These are phyloP conservation scores for Botrytis elliptica DNA, from an alignment of 2,329 filamentous ascomycete genomes.

Conservation along the genomic window DNA sequence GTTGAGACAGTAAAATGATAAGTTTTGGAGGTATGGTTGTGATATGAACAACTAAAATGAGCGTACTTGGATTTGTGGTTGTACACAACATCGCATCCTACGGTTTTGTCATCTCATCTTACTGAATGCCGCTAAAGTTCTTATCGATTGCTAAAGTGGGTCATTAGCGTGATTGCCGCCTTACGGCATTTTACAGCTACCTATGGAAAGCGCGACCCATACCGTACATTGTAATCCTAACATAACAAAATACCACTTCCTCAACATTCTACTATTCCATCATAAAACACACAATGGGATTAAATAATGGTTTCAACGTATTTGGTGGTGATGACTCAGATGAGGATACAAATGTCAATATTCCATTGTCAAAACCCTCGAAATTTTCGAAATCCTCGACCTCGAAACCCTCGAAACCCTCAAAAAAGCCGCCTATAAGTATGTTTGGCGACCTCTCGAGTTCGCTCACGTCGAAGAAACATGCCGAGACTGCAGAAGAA, in stretches of 20 bases:
- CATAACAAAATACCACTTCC: neutral
- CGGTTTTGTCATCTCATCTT: neutral
- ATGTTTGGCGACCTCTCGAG: slow-evolving; percentile 67
- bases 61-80: neutral
- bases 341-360: slow-evolving; percentile 42
- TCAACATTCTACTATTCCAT: neutral
- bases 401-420: slow-evolving; percentile 22
- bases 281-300: slow-evolving; percentile 32
- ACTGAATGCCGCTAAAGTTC: neutral
- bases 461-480: slow-evolving; percentile 59
- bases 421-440: slow-evolving; percentile 41
- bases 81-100: neutral
- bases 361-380: slow-evolving; percentile 30
- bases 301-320: slow-evolving; percentile 60
- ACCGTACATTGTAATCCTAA: neutral
- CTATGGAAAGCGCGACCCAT: neutral
- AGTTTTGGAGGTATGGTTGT: neutral
- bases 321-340: slow-evolving; percentile 61
- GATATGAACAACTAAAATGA: neutral
- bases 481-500: slow-evolving; percentile 63
- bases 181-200: neutral
- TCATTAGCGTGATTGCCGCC: neutral
- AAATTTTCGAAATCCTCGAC: slow-evolving; percentile 22
- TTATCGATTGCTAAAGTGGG: neutral
- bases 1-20: neutral